Evolutionary conservation across 169 alveolate genomes (phyloP).

Genomic region (Plasmodium cynomolgi): DNA sequence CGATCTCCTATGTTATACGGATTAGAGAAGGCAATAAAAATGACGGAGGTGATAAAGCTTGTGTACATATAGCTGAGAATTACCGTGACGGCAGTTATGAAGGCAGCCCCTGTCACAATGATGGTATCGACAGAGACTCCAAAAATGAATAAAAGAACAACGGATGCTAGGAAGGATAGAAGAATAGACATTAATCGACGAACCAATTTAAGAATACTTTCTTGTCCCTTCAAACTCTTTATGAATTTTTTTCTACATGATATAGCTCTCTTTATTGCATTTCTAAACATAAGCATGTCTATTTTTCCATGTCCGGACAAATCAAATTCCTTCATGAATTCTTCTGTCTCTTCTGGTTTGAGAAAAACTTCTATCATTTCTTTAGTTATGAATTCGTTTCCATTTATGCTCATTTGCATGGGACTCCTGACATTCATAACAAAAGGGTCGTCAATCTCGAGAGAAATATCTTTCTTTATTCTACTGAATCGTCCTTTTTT

Average conservation of each 20-base stretch:
- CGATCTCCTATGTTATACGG: slow-evolving; percentile 91
- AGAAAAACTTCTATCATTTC: slow-evolving; percentile 79
- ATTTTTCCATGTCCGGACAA: slow-evolving; percentile 87
- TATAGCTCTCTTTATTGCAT: slow-evolving; percentile 80
- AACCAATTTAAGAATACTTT: slow-evolving; percentile 86
- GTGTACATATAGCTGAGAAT: slow-evolving; percentile 89
- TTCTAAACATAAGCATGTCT: slow-evolving; percentile 79
- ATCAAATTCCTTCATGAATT: slow-evolving; percentile 82
- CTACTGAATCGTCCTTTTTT: slow-evolving; percentile 44
- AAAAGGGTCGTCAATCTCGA: slow-evolving; percentile 59
- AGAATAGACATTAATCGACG: slow-evolving; percentile 85
- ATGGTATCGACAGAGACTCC: slow-evolving; percentile 90
- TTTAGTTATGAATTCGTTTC: slow-evolving; percentile 63
- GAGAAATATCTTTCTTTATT: slow-evolving; percentile 37
- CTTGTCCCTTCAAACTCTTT: slow-evolving; percentile 86
- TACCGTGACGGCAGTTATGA: slow-evolving; percentile 88
- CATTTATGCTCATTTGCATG: slow-evolving; percentile 40
- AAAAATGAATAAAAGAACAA: slow-evolving; percentile 83
- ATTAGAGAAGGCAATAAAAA: slow-evolving; percentile 90
- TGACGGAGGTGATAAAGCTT: slow-evolving; percentile 89
- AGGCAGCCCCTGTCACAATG: slow-evolving; percentile 92
- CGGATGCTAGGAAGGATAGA: slow-evolving; percentile 82
- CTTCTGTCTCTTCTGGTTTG: slow-evolving; percentile 81
- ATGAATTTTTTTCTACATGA: slow-evolving; percentile 82
- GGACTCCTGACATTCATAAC: slow-evolving; percentile 61